Evolutionary conservation across 192 early-diverging fungal species (phyloP), one percentile per base, ranked within the genome.

Genomic region (Pilaira anomala): DNA sequence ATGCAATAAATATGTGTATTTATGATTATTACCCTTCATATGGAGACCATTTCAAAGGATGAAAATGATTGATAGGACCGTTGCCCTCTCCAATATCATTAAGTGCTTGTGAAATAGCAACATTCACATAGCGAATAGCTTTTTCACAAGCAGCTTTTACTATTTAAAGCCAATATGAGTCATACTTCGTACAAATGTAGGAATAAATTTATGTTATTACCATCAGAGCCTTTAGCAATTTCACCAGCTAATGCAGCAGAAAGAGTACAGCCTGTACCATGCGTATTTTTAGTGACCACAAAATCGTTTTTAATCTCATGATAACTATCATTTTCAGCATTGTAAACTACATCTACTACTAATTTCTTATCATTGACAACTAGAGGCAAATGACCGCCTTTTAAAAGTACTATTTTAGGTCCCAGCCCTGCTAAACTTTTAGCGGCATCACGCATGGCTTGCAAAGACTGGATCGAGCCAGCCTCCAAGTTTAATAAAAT

Each of bases 201-300:
- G 30, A 5, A 33, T 5, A 36, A 9, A 46, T 59, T 41, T 71
- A 87, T 81, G 69, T 36, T n/a, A n/a, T n/a, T n/a, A n/a, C n/a
- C n/a, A n/a, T 67, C 42, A 50, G 73, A 29, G 3, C 83, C 86
- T 48, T 72, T 77, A 11, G 88, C 87, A 21, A 95, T 68, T 42
- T 81, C 65, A 7, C 88, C 83, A 16, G 90, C 81, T 63, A 95
- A 89, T 2, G 93, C 93, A 8, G 93, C 80, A 26, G 88, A 87
- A 44, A 93, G 69, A 4, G 93, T 95, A 62, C 93, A 95, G 49
- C 93, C 93, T 0, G 93, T 95, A 0, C 93, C 93, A 73, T 95
- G 93, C 0, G 89, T 91, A 69, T 87, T 88, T 29, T 63, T 76
- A 4, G 89, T 87, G 14, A 78, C 65, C n/a, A 91, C 63, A 63